Evolutionary conservation across 345 rosid genomes (phyloP).

Genomic region (Rhodamnia argentea): DNA sequence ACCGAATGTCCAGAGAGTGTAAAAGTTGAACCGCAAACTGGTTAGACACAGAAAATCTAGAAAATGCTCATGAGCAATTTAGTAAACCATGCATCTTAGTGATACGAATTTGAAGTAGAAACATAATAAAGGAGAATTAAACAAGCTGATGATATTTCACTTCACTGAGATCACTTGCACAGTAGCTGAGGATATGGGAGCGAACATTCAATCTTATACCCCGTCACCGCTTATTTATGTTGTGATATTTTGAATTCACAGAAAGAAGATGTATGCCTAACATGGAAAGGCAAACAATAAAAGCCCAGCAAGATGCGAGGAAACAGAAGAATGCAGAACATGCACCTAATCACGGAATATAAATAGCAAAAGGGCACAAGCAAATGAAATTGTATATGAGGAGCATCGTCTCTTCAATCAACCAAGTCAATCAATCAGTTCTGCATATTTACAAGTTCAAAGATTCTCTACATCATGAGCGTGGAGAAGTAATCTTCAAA

Average conservation of each 20-base stretch:
- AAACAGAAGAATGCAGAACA: neutral
- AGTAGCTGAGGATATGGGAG: neutral
- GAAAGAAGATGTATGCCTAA: neutral
- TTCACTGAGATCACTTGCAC: neutral
- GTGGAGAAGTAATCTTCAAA: constrained; percentile 33
- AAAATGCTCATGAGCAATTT: neutral
- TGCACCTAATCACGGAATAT: neutral
- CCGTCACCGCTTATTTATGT: neutral
- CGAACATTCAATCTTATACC: neutral
- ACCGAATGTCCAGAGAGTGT: neutral
- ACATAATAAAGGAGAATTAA: neutral
- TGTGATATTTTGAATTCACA: neutral
- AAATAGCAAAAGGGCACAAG: neutral
- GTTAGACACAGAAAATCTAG: neutral
- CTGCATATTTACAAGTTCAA: neutral
- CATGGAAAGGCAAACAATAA: neutral
- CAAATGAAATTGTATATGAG: neutral
- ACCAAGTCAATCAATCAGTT: neutral
- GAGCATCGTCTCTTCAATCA: neutral
- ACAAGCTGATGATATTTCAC: neutral
- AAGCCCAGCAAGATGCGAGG: neutral
- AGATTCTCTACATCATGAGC: constrained; percentile 20
- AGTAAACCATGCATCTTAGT: neutral
- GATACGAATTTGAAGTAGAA: neutral
- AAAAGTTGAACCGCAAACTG: neutral